These are phyloP conservation scores for Tephrocybe sp. DNA, from an alignment of 768 basidiomycete genomes.

Conservation along the genomic window DNA sequence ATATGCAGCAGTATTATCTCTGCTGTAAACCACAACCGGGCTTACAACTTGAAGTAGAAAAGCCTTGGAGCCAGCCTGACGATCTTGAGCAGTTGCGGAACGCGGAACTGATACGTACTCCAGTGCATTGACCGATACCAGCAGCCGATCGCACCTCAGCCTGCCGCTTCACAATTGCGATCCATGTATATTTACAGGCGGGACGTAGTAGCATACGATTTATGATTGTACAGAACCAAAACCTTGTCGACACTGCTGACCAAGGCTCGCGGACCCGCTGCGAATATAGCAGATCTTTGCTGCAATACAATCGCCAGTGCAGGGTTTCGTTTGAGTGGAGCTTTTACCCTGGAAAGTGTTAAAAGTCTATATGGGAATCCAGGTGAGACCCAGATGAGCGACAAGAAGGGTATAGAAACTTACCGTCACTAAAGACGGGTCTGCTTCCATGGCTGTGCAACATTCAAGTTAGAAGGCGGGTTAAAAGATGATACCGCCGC, in stretches of 20 bases:
- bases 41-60: too few relatives aligned
- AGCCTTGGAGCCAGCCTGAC: too few relatives aligned
- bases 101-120: too few relatives aligned
- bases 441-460: constrained; percentile 53
- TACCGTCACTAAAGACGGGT: constrained; percentile 60
- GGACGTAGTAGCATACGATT: too few relatives aligned
- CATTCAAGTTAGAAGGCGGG: neutral
- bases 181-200: too few relatives aligned
- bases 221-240: constrained; percentile 56
- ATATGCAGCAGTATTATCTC: too few relatives aligned
- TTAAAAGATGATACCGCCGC: neutral
- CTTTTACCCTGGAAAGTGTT: constrained; percentile 72
- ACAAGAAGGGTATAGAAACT: constrained; percentile 18
- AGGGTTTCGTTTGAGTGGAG: constrained; percentile 52
- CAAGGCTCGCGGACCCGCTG: constrained; percentile 68
- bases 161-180: too few relatives aligned
- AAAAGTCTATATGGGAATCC: constrained; percentile 47
- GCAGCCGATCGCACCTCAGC: too few relatives aligned
- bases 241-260: constrained; percentile 51
- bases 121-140: too few relatives aligned
- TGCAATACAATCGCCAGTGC: constrained; percentile 57
- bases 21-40: too few relatives aligned
- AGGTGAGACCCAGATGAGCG: neutral
- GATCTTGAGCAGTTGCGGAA: too few relatives aligned
- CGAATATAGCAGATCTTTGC: constrained; percentile 81